Base-by-base conservation (phyloP, 2,329 filamentous ascomycete genomes). In the Tetracladium maxilliforme region DNA sequence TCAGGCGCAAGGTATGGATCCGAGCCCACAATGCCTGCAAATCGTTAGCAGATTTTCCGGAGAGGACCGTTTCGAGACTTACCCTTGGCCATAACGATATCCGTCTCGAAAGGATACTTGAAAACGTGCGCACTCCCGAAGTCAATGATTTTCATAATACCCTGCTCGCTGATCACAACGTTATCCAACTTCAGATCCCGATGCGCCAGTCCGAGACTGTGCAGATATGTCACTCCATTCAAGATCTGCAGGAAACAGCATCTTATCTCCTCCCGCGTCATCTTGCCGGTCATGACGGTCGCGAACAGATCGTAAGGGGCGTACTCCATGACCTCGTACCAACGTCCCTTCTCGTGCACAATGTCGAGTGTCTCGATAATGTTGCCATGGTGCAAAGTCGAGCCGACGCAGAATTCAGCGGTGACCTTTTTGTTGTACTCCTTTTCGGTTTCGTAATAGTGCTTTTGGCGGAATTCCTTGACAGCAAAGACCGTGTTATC, bases 261-360 rank as follows among this genome's bases (percentile, higher is more conserved):
- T 4, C 74, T 75, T 31, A 95, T 70, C 48, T 98, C 90, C 39
- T 92, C 79, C 30, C 83, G 73, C 20, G 71, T 70, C 90, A 98
- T 98, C 53, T 84, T 92, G 18, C 90, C 90, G 0, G 90, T 95
- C 90, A 98, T 98, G 37, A 98, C 90, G 35, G 92, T 93, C 9
- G 90, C 90, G 47, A 98, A 98, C 16, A 98, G 64, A 48, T 98
- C 90, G 43, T 64, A 98, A 0, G 90, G 90, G 8, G 86, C 90
- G 44, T 92, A 98, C 46, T 98, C 90, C 90, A 98, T 98, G 21
- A 98, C 90, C 44, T 95, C 87, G 43, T 84, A 98, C 83, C 90
- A 98, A 35, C 78, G 84, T 25, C 71, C 73, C 50, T 87, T 90
- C 52, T 98, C 90, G 37, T 92, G 81, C 8, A 98, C 71, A 34